Percentiles rank a stretch among this genome's conserved stretches.
These are phyloP conservation scores for Candida taoyuanica DNA, from an alignment of 805 yeast species.

Conservation along the genomic window DNA sequence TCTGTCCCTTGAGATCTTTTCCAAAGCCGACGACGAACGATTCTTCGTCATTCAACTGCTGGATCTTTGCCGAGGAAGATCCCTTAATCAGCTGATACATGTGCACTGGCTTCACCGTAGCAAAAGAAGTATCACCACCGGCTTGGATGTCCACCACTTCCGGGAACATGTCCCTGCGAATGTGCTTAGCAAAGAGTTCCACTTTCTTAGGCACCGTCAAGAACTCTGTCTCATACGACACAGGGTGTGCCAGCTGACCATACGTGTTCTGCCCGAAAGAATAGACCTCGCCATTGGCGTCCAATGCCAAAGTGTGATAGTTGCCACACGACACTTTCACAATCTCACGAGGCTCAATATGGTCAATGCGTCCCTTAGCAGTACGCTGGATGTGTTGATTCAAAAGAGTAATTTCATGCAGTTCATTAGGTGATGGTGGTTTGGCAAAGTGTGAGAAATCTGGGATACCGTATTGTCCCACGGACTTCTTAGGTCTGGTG, in stretches of 20 bases:
- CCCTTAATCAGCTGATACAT: constrained; percentile 28
- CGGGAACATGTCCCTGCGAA: constrained; percentile 39
- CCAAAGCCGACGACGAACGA: constrained; percentile 63
- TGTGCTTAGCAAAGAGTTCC: constrained; percentile 37
- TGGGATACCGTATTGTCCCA: constrained; percentile 87
- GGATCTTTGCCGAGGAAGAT: constrained; percentile 11
- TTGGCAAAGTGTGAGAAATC: constrained; percentile 57
- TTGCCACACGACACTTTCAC: constrained; percentile 66
- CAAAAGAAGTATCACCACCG: constrained; percentile 61
- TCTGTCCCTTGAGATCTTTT: constrained; percentile 78
- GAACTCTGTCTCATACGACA: constrained; percentile 59
- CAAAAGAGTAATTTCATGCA: constrained; percentile 54
- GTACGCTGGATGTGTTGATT: constrained; percentile 34
- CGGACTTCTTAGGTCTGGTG: constrained; percentile 30
- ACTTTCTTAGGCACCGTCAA: constrained; percentile 65
- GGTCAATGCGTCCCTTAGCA: constrained; percentile 25
- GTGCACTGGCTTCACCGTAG: constrained; percentile 34
- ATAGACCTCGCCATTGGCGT: constrained; percentile 63
- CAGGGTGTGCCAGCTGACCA: constrained; percentile 81
- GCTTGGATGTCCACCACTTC: constrained; percentile 56
- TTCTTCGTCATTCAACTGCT: constrained; percentile 22
- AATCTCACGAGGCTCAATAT: constrained; percentile 40
- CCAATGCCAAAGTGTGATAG: constrained; percentile 68
- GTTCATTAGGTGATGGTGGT: constrained; percentile 43
- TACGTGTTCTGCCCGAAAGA: constrained; percentile 79